Base-by-base conservation (phyloP, 176 grass and related monocot species). In the Rhynchospora pubera region DNA sequence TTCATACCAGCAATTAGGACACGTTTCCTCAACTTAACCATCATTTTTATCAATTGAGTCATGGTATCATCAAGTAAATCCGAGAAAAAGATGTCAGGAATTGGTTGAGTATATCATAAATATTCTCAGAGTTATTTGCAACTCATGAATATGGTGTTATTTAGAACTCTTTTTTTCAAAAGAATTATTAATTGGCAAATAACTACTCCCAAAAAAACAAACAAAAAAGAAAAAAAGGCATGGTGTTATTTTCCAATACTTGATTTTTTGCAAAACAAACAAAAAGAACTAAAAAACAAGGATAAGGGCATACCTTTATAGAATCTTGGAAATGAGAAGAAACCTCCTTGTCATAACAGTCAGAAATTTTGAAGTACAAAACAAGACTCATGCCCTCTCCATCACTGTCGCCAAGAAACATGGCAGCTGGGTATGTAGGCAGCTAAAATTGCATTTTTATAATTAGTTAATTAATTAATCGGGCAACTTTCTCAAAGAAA, bases 341-440 rank as follows among this genome's bases (percentile, higher is more conserved):
- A 85, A 98, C 91, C 84, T 98, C 96, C 66, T 98, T 98, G 16
- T 98, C 96, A 70, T 88, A 98, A 69, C 76, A 98, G 43, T 98
- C 87, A 0, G 96, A 98, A 78, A 98, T 82, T 86, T 86, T 93
- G 48, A 98, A 98, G 81, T 98, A 94, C 68, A 98, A 62, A 42
- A 93, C 92, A 59, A 98, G 96, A 85, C 91, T 98, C 80, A 93
- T 83, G 32, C 96, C 92, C 81, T 98, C 90, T 7, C 96, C 92
- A 28, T 98, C 89, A 30, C 90, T 95, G 71, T 98, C 92, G 0
- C 96, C 87, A 0, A 98, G 90, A 86, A 98, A 98, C 90, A 98
- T 94, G 26, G 92, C 85, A 85, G 96, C 87, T 56, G 96, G 96
- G 82, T 98, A 98, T 61, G 96, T 90, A 84, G 96, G 96, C 74